Conservation (phyloP, 129 eudicot genomes). For the Centaurea solstitialis region DNA sequence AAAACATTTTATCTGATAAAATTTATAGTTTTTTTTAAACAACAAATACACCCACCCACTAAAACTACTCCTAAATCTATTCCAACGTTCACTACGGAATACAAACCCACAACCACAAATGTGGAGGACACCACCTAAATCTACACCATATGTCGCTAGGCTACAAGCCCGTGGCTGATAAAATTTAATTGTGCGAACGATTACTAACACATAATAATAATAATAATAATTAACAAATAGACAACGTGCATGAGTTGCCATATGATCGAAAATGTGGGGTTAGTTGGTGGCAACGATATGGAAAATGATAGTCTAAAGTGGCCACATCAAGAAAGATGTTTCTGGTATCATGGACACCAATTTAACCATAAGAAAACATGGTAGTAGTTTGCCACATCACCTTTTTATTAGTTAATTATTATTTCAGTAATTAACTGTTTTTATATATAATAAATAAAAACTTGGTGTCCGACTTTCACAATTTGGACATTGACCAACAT, state of each 20-base stretch:
- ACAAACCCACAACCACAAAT: too few relatives aligned
- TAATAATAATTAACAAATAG: neutral
- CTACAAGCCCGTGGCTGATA: too few relatives aligned
- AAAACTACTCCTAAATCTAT: too few relatives aligned
- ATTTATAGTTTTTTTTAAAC: too few relatives aligned
- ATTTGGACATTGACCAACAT: neutral
- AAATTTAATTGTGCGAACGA: too few relatives aligned
- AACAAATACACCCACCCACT: too few relatives aligned
- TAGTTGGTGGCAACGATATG: conserved; percentile 43
- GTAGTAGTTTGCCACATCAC: conserved; percentile 22
- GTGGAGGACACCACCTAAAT: too few relatives aligned
- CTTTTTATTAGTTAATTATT: neutral
- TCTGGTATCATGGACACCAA: conserved; percentile 21
- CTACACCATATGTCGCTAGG: too few relatives aligned
- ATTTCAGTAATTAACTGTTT: neutral
- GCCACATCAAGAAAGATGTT: conserved; percentile 34
- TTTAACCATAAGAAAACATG: conserved; percentile 19
- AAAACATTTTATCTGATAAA: too few relatives aligned
- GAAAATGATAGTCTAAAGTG: conserved; percentile 44
- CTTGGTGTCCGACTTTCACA: neutral
- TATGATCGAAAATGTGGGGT: conserved; percentile 18
- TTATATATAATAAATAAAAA: neutral
- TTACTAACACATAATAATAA: too few relatives aligned
- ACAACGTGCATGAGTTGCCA: conserved; percentile 29
- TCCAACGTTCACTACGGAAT: too few relatives aligned